phyloP scores from a whole-genome alignment of 768 basidiomycete species.

The Chalciporus chontae region DNA sequence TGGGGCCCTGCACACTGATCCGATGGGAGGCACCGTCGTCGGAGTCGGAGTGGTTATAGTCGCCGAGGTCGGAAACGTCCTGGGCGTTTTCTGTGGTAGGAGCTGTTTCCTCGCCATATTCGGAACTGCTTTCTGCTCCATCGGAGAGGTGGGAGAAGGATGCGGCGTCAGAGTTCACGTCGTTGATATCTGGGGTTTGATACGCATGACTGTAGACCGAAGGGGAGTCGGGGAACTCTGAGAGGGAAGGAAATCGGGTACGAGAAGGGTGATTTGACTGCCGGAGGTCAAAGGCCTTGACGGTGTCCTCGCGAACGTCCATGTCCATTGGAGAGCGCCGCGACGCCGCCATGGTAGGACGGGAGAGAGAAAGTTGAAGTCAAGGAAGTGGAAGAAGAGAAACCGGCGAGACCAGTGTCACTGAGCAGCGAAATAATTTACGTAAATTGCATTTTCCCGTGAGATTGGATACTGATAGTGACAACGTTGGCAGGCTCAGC shows the following conservation, averaged over 20 bases:
- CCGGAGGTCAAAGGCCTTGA: slow-evolving; percentile 51
- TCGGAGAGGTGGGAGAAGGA: slow-evolving; percentile 42
- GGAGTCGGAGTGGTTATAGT: slow-evolving; percentile 40
- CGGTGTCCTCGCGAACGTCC: slow-evolving; percentile 45
- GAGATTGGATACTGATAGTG: too few species aligned
- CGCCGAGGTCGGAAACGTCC: slow-evolving; percentile 34
- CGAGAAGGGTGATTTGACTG: slow-evolving; percentile 36
- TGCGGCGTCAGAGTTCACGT: slow-evolving; percentile 25
- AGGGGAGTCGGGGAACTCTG: slow-evolving; percentile 63
- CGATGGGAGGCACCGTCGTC: slow-evolving; percentile 46
- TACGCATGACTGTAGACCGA: slow-evolving; percentile 63
- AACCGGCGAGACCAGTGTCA: too few species aligned
- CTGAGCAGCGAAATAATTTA: too few species aligned
- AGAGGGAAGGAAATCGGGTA: slow-evolving; percentile 50
- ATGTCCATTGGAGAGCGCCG: slow-evolving; percentile 31
- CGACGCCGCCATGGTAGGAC: slow-evolving; percentile 40
- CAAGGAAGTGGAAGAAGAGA: too few species aligned
- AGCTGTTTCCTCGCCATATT: slow-evolving; percentile 50
- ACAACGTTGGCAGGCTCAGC: too few species aligned
- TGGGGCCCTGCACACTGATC: slow-evolving; percentile 77
- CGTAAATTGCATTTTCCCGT: too few species aligned
- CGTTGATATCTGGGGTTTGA: slow-evolving; percentile 48
- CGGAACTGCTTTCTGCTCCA: slow-evolving; percentile 49
- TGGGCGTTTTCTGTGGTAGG: slow-evolving; percentile 30
- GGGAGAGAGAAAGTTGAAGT: too few species aligned